Evolutionary conservation across 2,329 filamentous ascomycete species (phyloP), one percentile per base, ranked within the genome.

Genomic region (Helminthosporium solani): DNA sequence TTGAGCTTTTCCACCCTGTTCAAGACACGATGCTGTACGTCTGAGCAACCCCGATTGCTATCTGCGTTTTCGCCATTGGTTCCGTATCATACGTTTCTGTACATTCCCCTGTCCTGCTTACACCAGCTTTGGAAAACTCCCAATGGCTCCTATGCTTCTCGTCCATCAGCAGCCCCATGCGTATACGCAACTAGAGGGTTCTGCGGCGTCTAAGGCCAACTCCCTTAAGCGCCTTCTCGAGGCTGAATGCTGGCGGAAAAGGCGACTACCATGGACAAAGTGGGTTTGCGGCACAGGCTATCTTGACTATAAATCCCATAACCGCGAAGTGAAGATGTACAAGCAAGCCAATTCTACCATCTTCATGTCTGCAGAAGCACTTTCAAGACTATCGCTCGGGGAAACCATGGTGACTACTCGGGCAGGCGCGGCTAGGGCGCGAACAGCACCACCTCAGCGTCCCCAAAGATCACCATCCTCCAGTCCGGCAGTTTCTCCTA

Each of bases 371-470:
- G 63, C 55, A 38, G 66, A 70, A 58, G 60, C 61, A 41, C 62
- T 70, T 36, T 66, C 63, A 31, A 65, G 63, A 50, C 63, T 70
- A 49, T 64, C 65, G 47, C 54, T 70, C n/a, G 58, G 56, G 49
- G 64, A 67, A 51, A 55, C 52, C 19, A 70, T 70, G 67, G 66
- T 70, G 50, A 70, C 61, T 39, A 68, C 67, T 60, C 62, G 66
- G 52, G 60, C 66, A 50, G 54, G 61, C 40, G 63, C 66, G 43
- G 64, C 61, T 49, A 63, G 54, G 52, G 61, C 57, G 53, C 52
- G 54, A 47, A 57, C 50, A 45, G 41, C 53, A 47, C 55, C 48
- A 20, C 38, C 39, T 3, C 44, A 49, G 31, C 27, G 19, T 7
- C 35, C 38, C 39, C 49, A 49, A 44, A 49, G 38, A 47, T 54